Base-by-base conservation (phyloP, 176 grass and related monocot species). In the Oryza punctata region DNA sequence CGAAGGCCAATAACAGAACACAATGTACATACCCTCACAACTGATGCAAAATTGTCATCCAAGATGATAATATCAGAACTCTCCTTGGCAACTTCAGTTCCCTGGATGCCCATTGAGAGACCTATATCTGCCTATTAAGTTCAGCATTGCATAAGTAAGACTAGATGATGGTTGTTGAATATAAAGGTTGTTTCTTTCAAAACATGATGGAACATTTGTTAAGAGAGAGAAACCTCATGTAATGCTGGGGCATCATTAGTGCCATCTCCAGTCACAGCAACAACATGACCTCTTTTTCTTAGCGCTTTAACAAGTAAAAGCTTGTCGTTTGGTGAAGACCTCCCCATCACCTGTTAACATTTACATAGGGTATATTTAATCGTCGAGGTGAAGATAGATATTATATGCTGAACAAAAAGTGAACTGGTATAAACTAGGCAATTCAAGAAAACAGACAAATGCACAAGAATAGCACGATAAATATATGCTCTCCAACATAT, bases 11-110 rank as follows among this genome's bases (percentile, higher is more conserved):
- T 37, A 54, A 77, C 7, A 84, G 12, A 72, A 29, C 12, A 76
- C 6, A 47, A 12, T 41, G 9, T 30, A 64, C 47, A 41, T 81
- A 99, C 91, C 89, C 92, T 95, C 29, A 99, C 96, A 19, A 99
- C 89, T 68, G 96, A 87, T 63, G 96, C 93, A 43, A 99, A 99
- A 88, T 99, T 91, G 84, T 99, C 96, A 84, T 99, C 96, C 73
- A 99, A 89, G 28, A 99, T 99, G 70, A 99, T 99, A 65, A 99
- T 99, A 84, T 99, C 96, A 61, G 93, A 95, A 67, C 96, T 99
- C 82, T 99, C 96, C 89, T 99, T 99, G 45, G 96, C 96, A 85
- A 99, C 96, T 85, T 99, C 96, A 80, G 93, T 99, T 88, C 96
- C 96, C 72, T 90, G 89, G 83, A 99, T 99, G 24, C 96, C 96